Base-by-base conservation (phyloP, 1,284 basidiomycete genomes). In the Austroboletus niveus region DNA sequence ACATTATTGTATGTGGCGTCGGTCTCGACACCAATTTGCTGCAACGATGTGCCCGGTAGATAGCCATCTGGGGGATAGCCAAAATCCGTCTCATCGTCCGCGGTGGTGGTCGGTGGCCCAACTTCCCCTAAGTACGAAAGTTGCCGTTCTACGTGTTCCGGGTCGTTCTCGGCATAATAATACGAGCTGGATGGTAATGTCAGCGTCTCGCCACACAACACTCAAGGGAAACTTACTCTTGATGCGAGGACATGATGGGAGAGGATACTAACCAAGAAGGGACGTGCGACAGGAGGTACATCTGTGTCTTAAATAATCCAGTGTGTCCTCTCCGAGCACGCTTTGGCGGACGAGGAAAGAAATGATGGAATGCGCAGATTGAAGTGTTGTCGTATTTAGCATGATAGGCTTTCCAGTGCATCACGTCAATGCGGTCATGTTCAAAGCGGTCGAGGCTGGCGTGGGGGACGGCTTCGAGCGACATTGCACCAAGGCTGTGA, bases 341-440 rank as follows among this genome's bases (percentile, higher is more conserved):
- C 57, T 65, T 63, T 63, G 44, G 20, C 58, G 31, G 45, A 49
- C n/a, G 52, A 42, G 51, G 46, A 45, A 48, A 34, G 8, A 41
- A 32, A 51, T 65, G 59, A 54, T 55, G 55, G 43, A 56, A 66
- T 59, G 50, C 8, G 51, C 30, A 47, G 48, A 65, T 63, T 55
- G 48, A 49, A 54, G 20, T 22, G 38, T 42, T 30, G 47, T 34
- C 60, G 44, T 49, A 53, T 60, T 61, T 63, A 42, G 55, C 44
- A 55, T 41, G 53, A 54, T 56, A 51, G 24, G 11, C 50, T 64
- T 59, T 66, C 66, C 63, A 65, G 67, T 69, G 65, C 44, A 65
- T 56, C 50, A 63, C 67, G 58, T 63, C 40, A 59, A 45, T 42
- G 31, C 5, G 17, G 36, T 22, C 22, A 48, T 62, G 45, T 30